Evolutionary conservation across 2,329 filamentous ascomycete species (phyloP).

Genomic region (Neopestalotiopsis sp.): DNA sequence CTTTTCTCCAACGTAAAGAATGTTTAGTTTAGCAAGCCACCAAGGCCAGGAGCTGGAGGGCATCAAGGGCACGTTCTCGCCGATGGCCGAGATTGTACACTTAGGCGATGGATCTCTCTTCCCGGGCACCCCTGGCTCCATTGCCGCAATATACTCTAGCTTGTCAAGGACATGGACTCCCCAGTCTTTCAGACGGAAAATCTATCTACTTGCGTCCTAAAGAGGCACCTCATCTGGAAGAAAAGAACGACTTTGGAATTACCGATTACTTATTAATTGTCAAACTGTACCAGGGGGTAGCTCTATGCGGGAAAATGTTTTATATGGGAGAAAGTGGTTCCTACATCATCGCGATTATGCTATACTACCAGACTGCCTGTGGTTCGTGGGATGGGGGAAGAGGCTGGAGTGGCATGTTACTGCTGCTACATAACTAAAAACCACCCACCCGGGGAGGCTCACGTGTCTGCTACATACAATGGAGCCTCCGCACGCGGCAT

Average conservation of each 20-base stretch:
- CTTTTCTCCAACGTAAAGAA: not conserved
- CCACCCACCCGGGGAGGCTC: not conserved
- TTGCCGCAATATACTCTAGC: slow-evolving; percentile 8
- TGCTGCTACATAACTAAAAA: too few relatives aligned
- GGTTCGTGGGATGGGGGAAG: too few relatives aligned
- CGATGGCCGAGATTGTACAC: slow-evolving; percentile 7
- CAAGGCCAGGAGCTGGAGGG: too few relatives aligned
- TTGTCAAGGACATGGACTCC: slow-evolving; percentile 8
- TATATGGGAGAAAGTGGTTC: not conserved
- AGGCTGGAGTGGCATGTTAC: too few relatives aligned
- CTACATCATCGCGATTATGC: too few relatives aligned
- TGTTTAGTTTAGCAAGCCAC: slow-evolving; percentile 8
- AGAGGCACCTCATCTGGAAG: not conserved
- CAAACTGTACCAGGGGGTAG: not conserved
- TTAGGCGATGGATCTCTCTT: slow-evolving; percentile 6
- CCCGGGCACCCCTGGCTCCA: slow-evolving; percentile 1
- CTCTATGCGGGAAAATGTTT: not conserved
- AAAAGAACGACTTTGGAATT: not conserved
- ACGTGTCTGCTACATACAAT: not conserved
- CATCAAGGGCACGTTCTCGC: not conserved
- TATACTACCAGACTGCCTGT: too few relatives aligned
- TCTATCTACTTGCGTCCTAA: slow-evolving; percentile 4
- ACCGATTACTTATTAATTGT: slow-evolving; percentile 5
- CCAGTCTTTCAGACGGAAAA: slow-evolving; percentile 12
- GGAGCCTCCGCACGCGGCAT: too few relatives aligned